These are phyloP conservation scores for Suillus subluteus DNA, from an alignment of 768 basidiomycete genomes.

Conservation along the genomic window DNA sequence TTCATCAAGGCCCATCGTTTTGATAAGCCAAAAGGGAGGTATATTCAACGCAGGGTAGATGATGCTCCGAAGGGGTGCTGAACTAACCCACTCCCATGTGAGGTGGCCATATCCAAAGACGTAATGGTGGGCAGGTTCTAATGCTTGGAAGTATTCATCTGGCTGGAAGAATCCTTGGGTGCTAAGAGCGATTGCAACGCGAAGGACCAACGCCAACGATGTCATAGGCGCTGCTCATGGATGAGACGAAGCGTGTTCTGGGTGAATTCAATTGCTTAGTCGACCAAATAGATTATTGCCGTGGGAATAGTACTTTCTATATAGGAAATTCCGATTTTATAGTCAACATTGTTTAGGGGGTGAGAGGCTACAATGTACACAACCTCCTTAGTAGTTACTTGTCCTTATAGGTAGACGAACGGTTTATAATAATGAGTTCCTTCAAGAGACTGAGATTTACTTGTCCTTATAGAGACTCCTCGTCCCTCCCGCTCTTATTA, in stretches of 20 bases:
- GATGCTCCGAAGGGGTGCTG: slow-evolving; percentile 75
- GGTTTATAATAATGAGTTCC: too few species aligned
- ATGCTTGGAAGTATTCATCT: slow-evolving; percentile 94
- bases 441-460: too few species aligned
- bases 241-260: neutral
- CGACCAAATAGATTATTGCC: neutral
- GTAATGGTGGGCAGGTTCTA: slow-evolving; percentile 87
- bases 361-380: too few species aligned
- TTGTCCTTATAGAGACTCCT: too few species aligned
- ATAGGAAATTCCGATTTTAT: too few species aligned
- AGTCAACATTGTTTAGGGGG: too few species aligned
- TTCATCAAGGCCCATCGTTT: slow-evolving; percentile 54
- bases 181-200: slow-evolving; percentile 63
- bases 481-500: too few species aligned
- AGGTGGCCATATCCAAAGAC: slow-evolving; percentile 92
- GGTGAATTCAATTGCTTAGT: neutral
- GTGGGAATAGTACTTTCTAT: neutral
- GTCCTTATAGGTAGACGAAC: too few species aligned
- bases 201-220: slow-evolving; percentile 31
- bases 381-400: too few species aligned
- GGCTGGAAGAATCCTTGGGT: slow-evolving; percentile 94
- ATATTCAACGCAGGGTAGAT: slow-evolving; percentile 83
- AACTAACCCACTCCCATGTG: slow-evolving; percentile 94
- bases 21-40: slow-evolving; percentile 75
- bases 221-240: neutral